Evolutionary conservation across 805 yeast genomes (phyloP).

Genomic region (Kuraishia floccosa): DNA sequence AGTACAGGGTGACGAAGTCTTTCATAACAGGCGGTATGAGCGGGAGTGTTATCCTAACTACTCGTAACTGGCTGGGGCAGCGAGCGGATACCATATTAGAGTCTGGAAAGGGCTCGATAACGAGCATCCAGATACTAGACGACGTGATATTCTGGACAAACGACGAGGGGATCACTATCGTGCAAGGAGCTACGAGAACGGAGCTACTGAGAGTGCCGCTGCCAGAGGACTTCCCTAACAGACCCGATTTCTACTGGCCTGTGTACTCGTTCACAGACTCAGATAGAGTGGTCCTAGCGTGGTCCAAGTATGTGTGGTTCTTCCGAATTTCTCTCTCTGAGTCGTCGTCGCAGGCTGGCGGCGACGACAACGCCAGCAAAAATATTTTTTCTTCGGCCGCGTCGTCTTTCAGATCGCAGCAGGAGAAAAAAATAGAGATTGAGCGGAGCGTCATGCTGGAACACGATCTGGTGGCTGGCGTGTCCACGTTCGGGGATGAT

Average conservation of each 20-base stretch:
- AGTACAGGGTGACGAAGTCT: constrained; percentile 47
- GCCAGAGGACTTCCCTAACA: constrained; percentile 41
- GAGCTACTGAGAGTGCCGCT: constrained; percentile 40
- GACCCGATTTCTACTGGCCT: constrained; percentile 83
- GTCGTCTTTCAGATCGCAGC: constrained; percentile 32
- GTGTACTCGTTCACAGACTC: constrained; percentile 54
- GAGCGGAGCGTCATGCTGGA: constrained; percentile 35
- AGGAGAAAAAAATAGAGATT: constrained; percentile 32
- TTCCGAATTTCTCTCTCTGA: constrained; percentile 24
- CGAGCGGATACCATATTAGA: constrained; percentile 59
- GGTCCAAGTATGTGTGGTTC: constrained; percentile 75
- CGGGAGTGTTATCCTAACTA: constrained; percentile 67
- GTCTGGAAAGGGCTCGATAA: constrained; percentile 56
- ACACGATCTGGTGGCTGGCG: constrained; percentile 59
- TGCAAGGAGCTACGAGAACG: constrained; percentile 40
- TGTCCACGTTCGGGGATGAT: constrained; percentile 61
- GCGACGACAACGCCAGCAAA: not conserved
- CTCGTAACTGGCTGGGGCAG: constrained; percentile 80
- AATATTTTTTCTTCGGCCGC: constrained; percentile 30
- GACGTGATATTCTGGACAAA: constrained; percentile 75
- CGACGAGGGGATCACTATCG: constrained; percentile 66
- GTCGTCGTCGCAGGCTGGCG: not conserved
- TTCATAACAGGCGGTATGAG: constrained; percentile 87
- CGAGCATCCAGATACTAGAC: constrained; percentile 50
- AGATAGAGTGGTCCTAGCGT: constrained; percentile 63